Conservation (phyloP, 1,284 basidiomycete species). For the Ustilago shanxiensis region DNA sequence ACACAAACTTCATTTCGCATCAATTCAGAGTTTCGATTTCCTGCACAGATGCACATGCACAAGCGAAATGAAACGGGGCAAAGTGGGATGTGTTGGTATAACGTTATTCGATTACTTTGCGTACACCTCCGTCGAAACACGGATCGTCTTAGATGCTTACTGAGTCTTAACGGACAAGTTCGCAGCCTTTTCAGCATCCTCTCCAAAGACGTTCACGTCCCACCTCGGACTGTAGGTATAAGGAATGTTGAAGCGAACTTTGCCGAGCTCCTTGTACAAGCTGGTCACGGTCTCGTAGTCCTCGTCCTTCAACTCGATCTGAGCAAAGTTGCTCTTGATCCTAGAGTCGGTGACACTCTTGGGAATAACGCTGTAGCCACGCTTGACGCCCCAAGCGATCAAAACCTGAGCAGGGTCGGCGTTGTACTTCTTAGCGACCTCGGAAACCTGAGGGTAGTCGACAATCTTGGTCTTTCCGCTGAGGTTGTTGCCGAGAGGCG, state of each 20-base stretch:
- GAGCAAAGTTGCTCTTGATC: slow-evolving; percentile 70
- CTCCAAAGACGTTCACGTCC: slow-evolving; percentile 65
- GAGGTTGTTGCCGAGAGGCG: slow-evolving; percentile 71
- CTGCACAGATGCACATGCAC: slow-evolving; percentile 1
- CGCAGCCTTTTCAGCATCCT: slow-evolving; percentile 57
- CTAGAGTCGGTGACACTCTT: slow-evolving; percentile 70
- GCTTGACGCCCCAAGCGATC: slow-evolving; percentile 71
- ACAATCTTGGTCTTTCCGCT: slow-evolving; percentile 59
- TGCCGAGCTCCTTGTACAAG: slow-evolving; percentile 58
- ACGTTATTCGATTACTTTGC: background rate
- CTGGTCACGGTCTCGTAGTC: slow-evolving; percentile 64
- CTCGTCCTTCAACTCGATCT: slow-evolving; percentile 67
- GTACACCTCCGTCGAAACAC: too few relatives aligned
- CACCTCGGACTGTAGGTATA: slow-evolving; percentile 53
- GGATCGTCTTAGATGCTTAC: slow-evolving; percentile 19
- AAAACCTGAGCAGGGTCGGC: slow-evolving; percentile 69
- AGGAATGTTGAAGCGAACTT: slow-evolving; percentile 67
- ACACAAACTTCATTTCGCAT: too few relatives aligned
- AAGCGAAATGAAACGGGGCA: background rate
- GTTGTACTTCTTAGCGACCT: slow-evolving; percentile 68
- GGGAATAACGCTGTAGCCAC: slow-evolving; percentile 71
- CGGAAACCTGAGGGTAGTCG: slow-evolving; percentile 66
- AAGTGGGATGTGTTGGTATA: background rate
- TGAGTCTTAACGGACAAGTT: slow-evolving; percentile 57
- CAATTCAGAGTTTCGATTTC: background rate